Percentiles rank a stretch among this genome's conserved stretches.
These are phyloP conservation scores for Candida endomychidarum DNA, from an alignment of 805 yeast genomes.

Conservation along the genomic window DNA sequence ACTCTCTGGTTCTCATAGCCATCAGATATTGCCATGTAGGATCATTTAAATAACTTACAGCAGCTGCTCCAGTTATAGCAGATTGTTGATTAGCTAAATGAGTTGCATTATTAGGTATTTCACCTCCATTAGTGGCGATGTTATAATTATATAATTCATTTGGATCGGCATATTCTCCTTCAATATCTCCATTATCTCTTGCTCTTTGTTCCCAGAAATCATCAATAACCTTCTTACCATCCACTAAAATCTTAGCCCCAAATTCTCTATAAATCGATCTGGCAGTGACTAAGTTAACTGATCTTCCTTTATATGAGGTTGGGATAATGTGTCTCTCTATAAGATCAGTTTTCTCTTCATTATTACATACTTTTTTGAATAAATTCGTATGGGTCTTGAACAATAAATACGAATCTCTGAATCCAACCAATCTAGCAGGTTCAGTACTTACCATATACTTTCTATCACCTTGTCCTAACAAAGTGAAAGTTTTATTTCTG, in stretches of 20 bases:
- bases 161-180: slow-evolving; percentile 73
- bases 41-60: slow-evolving; percentile 49
- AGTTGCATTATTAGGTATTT: slow-evolving; percentile 31
- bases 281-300: slow-evolving; percentile 88
- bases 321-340: slow-evolving; percentile 82
- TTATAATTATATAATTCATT: slow-evolving; percentile 41
- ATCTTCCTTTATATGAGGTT: slow-evolving; percentile 84
- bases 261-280: slow-evolving; percentile 86
- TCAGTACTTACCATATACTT: slow-evolving; percentile 91
- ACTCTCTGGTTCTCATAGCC: slow-evolving; percentile 73
- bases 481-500: slow-evolving; percentile 67
- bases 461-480: slow-evolving; percentile 64
- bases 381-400: slow-evolving; percentile 83
- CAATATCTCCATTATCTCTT: slow-evolving; percentile 58
- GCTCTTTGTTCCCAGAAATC: slow-evolving; percentile 80
- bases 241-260: slow-evolving; percentile 79
- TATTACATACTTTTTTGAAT: slow-evolving; percentile 69
- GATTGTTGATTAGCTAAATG: slow-evolving; percentile 21
- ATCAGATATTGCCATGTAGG: slow-evolving; percentile 85
- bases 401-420: slow-evolving; percentile 84
- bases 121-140: slow-evolving; percentile 36
- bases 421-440: slow-evolving; percentile 93
- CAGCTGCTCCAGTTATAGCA: slow-evolving; percentile 33
- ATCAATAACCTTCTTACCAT: slow-evolving; percentile 79
- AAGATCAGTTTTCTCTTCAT: slow-evolving; percentile 78